These are phyloP conservation scores for Apiospora arundinis DNA, from an alignment of 2,329 filamentous ascomycete genomes.

Conservation along the genomic window DNA sequence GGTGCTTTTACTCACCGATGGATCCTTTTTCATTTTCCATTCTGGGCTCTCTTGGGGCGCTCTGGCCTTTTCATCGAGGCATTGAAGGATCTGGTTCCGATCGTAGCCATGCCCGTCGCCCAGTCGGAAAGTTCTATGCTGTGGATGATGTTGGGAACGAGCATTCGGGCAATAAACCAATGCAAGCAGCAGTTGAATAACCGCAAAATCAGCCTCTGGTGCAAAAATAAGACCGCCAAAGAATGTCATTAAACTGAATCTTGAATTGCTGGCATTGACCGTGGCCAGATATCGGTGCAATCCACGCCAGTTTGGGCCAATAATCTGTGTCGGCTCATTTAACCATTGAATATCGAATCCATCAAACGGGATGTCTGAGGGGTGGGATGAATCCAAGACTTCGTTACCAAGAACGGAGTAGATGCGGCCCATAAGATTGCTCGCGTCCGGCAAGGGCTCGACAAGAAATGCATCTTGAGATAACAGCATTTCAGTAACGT, in stretches of 20 bases:
- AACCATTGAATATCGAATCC: slow-evolving; percentile 18
- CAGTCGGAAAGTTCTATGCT: slow-evolving; percentile 26
- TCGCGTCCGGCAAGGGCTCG: neutral
- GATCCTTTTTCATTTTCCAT: neutral
- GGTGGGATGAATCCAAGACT: neutral
- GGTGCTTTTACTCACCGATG: too few relatives aligned
- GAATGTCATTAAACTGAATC: slow-evolving; percentile 37
- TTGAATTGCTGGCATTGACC: slow-evolving; percentile 26
- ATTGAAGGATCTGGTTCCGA: slow-evolving; percentile 22
- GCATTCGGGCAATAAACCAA: slow-evolving; percentile 35
- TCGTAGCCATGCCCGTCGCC: slow-evolving; percentile 3
- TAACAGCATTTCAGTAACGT: neutral
- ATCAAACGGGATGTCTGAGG: neutral
- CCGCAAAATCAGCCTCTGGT: slow-evolving; percentile 28
- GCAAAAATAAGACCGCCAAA: slow-evolving; percentile 37
- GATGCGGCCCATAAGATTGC: neutral
- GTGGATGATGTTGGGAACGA: slow-evolving; percentile 23
- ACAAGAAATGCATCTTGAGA: slow-evolving; percentile 15
- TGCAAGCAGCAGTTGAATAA: slow-evolving; percentile 39
- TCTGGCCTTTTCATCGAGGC: neutral
- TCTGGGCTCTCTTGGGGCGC: neutral
- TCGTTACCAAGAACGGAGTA: neutral
- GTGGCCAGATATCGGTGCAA: slow-evolving; percentile 31
- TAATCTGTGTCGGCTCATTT: slow-evolving; percentile 21
- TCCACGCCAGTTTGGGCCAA: slow-evolving; percentile 32